Conservation (phyloP, 2,329 filamentous ascomycete genomes). For the Alternaria rosae region DNA sequence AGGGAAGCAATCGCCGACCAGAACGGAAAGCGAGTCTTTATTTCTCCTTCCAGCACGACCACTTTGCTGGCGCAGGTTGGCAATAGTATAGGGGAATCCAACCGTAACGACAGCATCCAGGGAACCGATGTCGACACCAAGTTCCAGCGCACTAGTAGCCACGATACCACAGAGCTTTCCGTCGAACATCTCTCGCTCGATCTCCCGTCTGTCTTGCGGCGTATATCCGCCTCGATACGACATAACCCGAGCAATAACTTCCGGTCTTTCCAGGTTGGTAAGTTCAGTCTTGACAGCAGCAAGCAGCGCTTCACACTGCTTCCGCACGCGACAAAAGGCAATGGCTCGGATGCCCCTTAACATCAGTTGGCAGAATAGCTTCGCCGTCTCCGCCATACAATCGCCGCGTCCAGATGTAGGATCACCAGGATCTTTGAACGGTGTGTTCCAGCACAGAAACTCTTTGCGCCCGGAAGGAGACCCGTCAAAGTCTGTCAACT, state of each 20-base stretch:
- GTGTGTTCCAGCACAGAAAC: slow-evolving; percentile 97
- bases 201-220: slow-evolving; percentile 83
- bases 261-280: slow-evolving; percentile 72
- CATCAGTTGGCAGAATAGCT: slow-evolving; percentile 88
- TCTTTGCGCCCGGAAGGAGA: slow-evolving; percentile 93
- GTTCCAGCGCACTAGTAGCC: slow-evolving; percentile 88
- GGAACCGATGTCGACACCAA: slow-evolving; percentile 94
- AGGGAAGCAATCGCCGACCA: slow-evolving; percentile 88
- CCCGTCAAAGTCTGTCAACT: slow-evolving; percentile 86
- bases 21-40: slow-evolving; percentile 87
- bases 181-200: slow-evolving; percentile 97
- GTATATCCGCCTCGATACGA: slow-evolving; percentile 96
- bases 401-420: slow-evolving; percentile 86
- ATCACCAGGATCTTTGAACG: slow-evolving; percentile 87
- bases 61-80: slow-evolving; percentile 93
- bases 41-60: slow-evolving; percentile 91
- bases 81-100: slow-evolving; percentile 94
- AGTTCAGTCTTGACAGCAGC: slow-evolving; percentile 82
- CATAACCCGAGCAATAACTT: slow-evolving; percentile 84
- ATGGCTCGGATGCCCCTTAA: slow-evolving; percentile 89
- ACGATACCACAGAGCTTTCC: slow-evolving; percentile 92
- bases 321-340: slow-evolving; percentile 87
- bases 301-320: slow-evolving; percentile 85
- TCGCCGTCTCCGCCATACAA: slow-evolving; percentile 83
- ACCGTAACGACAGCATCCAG: slow-evolving; percentile 93